Percentiles rank a stretch among this genome's conserved stretches.
phyloP scores from a whole-genome alignment of 2,329 filamentous ascomycete genomes.

The Neonectria sp. region DNA sequence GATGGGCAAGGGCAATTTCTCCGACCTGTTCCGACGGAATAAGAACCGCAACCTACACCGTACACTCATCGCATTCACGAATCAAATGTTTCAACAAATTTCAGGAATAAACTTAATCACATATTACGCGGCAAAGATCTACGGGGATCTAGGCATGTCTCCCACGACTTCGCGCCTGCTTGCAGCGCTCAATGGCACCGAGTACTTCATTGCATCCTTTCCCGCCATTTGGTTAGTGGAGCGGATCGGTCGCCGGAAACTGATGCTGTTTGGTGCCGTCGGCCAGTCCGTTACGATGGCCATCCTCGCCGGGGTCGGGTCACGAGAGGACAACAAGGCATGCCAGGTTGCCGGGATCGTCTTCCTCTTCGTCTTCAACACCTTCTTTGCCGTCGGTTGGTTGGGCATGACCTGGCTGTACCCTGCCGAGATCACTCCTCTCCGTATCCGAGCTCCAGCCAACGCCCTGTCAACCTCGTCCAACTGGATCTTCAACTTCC shows the following conservation, averaged over 20 bases:
- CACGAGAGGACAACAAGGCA: conserved; percentile 61
- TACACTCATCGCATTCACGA: conserved; percentile 72
- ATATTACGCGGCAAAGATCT: conserved; percentile 74
- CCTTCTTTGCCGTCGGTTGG: conserved; percentile 73
- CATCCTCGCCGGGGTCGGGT: conserved; percentile 71
- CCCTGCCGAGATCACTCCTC: conserved; percentile 76
- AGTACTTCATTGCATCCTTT: conserved; percentile 76
- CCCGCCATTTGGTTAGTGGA: conserved; percentile 74
- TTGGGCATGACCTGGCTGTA: conserved; percentile 75
- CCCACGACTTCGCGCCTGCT: conserved; percentile 71
- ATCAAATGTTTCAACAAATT: conserved; percentile 75
- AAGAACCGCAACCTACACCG: conserved; percentile 71
- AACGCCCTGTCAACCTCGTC: conserved; percentile 69
- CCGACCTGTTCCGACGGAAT: conserved; percentile 70
- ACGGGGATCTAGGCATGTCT: conserved; percentile 67
- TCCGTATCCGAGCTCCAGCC: conserved; percentile 75
- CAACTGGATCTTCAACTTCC: conserved; percentile 76
- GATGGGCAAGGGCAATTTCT: conserved; percentile 72
- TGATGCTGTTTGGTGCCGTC: conserved; percentile 79
- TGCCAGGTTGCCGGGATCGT: conserved; percentile 74
- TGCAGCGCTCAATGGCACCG: conserved; percentile 59
- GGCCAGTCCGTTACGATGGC: conserved; percentile 77
- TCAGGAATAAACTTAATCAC: conserved; percentile 75
- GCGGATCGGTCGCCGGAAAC: conserved; percentile 75
- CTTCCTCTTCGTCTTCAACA: conserved; percentile 75